Base-by-base conservation (phyloP, 352 stramenopile species). In the Blastocystis sp. region DNA sequence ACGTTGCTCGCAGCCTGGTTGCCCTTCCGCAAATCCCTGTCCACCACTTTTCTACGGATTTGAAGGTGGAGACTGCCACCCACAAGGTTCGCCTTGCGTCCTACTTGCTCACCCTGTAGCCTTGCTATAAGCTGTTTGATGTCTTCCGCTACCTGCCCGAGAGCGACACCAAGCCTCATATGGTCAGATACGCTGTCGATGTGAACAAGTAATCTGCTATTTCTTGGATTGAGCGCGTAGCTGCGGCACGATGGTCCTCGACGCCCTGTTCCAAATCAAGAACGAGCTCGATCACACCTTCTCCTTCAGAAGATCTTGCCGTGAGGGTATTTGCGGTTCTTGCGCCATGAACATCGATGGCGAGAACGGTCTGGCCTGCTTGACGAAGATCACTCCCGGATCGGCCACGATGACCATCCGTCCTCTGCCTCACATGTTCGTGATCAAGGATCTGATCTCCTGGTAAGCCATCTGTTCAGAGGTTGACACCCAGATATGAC, bases 301-400 rank as follows among this genome's bases (percentile, higher is more conserved):
- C 19, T 98, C 96, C 60, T 98, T 99, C 92, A 94, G 97, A 62
- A 93, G 96, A 81, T 81, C 71, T 43, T 99, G 97, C 91, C 95
- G 97, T 86, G 97, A 99, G 91, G 97, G 96, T 28, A 99, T 99
- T 90, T 99, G 97, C 88, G 97, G 97, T 88, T 98, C 94, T 38
- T 99, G 97, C 90, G 96, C 97, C 89, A 99, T 99, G 97, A 99
- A 99, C 91, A 98, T 99, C 90, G 94, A 99, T 89, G 97, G 97
- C 43, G 93, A 92, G 89, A 99, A 99, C 92, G 98, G 95, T 43
- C 91, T 99, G 65, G 97, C 97, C 65, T 99, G 97, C 92, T 91
- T 99, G 71, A 95, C 92, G 80, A 96, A 97, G 79, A 98, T 99
- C 91, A 74, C 94, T 93, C 91, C 86, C 41, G 86, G 62, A 21